Conservation (phyloP, 2,329 filamentous ascomycete genomes). For the Scedosporium apiospermum region DNA sequence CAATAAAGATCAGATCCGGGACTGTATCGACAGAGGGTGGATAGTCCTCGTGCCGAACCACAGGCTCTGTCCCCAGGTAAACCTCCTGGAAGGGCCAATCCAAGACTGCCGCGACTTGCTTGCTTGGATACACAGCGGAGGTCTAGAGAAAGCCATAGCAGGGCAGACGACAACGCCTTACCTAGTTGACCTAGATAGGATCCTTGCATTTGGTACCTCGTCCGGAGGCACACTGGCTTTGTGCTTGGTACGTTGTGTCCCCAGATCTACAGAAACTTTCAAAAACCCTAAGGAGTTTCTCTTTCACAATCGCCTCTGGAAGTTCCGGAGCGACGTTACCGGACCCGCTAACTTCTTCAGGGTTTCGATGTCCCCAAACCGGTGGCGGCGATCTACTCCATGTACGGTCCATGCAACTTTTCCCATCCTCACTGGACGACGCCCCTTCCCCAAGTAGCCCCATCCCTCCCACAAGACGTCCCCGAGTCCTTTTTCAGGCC, state of each 20-base stretch:
- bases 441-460: conserved; percentile 20
- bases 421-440: conserved; percentile 24
- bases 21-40: conserved; percentile 26
- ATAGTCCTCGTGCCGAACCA: conserved; percentile 23
- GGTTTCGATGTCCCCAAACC: conserved; percentile 25
- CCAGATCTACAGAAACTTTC: not conserved
- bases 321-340: not conserved
- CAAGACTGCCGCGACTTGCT: conserved; percentile 23
- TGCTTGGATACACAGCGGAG: conserved; percentile 22
- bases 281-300: no score
- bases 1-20: conserved; percentile 25
- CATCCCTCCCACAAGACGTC: conserved; percentile 15
- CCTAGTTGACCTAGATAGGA: conserved; percentile 16
- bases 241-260: conserved; percentile 19
- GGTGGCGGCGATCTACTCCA: conserved; percentile 26
- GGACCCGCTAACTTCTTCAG: conserved; percentile 12
- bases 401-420: conserved; percentile 32
- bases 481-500: conserved; percentile 20
- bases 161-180: conserved; percentile 4
- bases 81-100: conserved; percentile 21
- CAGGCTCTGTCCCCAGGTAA: conserved; percentile 20
- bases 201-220: conserved; percentile 26
- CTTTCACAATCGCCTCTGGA: not conserved
- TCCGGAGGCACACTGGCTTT: conserved; percentile 25
- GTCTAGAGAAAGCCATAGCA: conserved; percentile 15